Evolutionary conservation across 352 stramenopile genomes (phyloP).

Genomic region (Phytophthora tubulina): DNA sequence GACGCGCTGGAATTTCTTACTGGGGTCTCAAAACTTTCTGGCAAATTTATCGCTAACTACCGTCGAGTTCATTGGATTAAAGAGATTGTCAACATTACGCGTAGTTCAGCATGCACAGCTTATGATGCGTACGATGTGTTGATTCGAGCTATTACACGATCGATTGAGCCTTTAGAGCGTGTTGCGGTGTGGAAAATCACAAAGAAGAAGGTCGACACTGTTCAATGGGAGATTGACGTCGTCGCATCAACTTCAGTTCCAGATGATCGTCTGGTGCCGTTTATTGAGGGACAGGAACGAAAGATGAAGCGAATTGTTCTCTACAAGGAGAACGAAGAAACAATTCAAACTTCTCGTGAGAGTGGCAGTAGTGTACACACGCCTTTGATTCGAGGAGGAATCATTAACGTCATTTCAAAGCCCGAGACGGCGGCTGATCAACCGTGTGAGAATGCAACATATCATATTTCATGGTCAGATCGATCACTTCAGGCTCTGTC

Average conservation of each 20-base stretch:
- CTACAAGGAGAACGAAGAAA: constrained; percentile 56
- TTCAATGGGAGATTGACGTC: constrained; percentile 51
- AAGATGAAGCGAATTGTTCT: constrained; percentile 73
- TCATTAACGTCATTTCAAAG: constrained; percentile 20
- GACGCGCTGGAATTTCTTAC: constrained; percentile 64
- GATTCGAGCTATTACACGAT: constrained; percentile 54
- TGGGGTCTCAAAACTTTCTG: constrained; percentile 47
- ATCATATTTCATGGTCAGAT: constrained; percentile 67
- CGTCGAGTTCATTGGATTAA: constrained; percentile 64
- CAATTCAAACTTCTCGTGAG: constrained; percentile 24
- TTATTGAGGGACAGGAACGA: constrained; percentile 62
- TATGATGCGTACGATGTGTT: constrained; percentile 71
- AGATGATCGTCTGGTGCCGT: constrained; percentile 67
- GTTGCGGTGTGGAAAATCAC: constrained; percentile 69
- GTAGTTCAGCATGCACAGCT: constrained; percentile 42
- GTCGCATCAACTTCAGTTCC: constrained; percentile 67
- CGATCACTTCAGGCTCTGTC: constrained; percentile 51
- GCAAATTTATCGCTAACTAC: constrained; percentile 59
- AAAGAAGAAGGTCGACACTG: constrained; percentile 1
- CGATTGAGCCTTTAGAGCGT: constrained; percentile 51
- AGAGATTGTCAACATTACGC: constrained; percentile 54
- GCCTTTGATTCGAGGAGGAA: constrained; percentile 33
- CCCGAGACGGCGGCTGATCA: neutral
- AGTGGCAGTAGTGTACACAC: neutral
- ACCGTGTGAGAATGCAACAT: constrained; percentile 55